Percentiles rank a stretch among this genome's conserved stretches.
Conservation (phyloP, 176 grass and related monocot species). For the Tillandsia fasciculata region DNA sequence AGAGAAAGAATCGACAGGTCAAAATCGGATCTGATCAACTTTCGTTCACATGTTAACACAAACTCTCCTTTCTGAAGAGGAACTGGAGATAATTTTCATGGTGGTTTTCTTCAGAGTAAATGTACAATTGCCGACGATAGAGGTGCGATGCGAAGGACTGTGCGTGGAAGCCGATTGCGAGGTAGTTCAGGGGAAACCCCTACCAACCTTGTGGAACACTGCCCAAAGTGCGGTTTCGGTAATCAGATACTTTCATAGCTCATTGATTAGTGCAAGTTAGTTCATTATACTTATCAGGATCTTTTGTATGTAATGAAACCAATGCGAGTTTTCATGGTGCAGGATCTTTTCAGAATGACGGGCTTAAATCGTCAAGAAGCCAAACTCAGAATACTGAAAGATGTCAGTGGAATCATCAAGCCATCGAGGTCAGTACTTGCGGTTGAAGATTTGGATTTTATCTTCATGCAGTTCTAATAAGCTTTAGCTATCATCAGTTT, state of each 20-base stretch:
- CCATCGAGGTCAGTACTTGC: constrained; percentile 36
- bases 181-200: constrained; percentile 44
- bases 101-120: constrained; percentile 27
- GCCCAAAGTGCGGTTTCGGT: constrained; percentile 23
- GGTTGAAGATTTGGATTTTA: neutral
- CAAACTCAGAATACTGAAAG: constrained; percentile 40
- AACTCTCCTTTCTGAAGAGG: neutral
- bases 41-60: neutral
- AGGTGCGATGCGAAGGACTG: constrained; percentile 43
- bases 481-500: neutral
- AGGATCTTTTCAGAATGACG: constrained; percentile 30
- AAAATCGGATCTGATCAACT: neutral
- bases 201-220: constrained; percentile 53
- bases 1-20: constrained; percentile 51
- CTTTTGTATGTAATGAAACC: neutral
- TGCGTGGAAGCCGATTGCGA: constrained; percentile 38
- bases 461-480: neutral
- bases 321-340: neutral
- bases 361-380: constrained; percentile 32
- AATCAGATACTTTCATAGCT: neutral
- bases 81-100: neutral
- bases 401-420: constrained; percentile 55
- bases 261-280: neutral
- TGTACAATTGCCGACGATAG: constrained; percentile 45
- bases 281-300: neutral